Evolutionary conservation across 2,329 filamentous ascomycete genomes (phyloP), one percentile per base, ranked within the genome.

Genomic region (Neospermospora avenae): DNA sequence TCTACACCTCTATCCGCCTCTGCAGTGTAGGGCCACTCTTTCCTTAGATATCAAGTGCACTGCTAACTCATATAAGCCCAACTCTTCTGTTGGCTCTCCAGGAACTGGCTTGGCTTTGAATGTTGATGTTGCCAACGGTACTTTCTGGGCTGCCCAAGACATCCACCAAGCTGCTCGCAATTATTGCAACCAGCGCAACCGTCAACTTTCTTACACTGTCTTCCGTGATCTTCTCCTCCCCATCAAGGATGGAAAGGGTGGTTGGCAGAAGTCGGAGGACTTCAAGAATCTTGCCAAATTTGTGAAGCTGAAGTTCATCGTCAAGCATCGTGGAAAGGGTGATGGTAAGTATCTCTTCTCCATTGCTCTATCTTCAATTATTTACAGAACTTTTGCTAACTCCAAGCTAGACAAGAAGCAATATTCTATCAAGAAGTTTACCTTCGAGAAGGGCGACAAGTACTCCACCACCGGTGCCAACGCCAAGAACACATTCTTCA

Each of bases 91-190:
- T 59, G 65, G 65, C 37, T 49, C 71, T 64, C 65, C 72, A 34
- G 48, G 83, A 34, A 81, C 84, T 25, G 84, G 84, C 8, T 80
- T 98, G 5, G 85, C 89, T 0, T 78, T 99, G 71, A 98, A 97
- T 68, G 85, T 96, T 11, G 93, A 99, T 69, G 89, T 96, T 31
- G 88, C 93, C 59, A 96, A 98, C 71, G 90, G 91, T 0, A 90
- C 89, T 13, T 99, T 99, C 77, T 98, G 90, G 88, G 81, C 78
- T 39, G 61, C 74, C 1, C 72, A 74, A 31, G 72, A 75, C 42
- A 61, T 80, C 14, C 66, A 69, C 16, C 65, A 71, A 20, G 69
- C 73, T 55, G 74, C 73, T 45, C 62, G 73, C 1, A 71, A 74
- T 53, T 59, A 70, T 13, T 67, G 66, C 56, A 64, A 65, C 44